A percentile compares a stretch with the other conserved stretches of the same genome.
Evolutionary conservation across 495 filamentous ascomycete species (phyloP).

Genomic region (Pyronema omphalodes): DNA sequence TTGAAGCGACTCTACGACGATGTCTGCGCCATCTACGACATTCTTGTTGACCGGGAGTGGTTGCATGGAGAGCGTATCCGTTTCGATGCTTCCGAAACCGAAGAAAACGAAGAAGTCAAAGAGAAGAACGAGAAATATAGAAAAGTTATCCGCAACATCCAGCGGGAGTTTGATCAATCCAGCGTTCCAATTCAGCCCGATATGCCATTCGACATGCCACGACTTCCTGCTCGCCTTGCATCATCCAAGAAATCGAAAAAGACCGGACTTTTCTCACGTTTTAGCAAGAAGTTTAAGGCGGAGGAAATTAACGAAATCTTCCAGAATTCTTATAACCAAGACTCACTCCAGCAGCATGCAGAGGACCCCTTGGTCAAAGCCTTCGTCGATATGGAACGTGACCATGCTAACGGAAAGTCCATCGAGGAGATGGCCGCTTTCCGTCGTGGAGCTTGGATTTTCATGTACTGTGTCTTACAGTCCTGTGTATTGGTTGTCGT

Average conservation of each 20-base stretch:
- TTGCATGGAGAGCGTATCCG: conserved; percentile 30
- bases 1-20: conserved; percentile 71
- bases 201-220: conserved; percentile 77
- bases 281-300: conserved; percentile 47
- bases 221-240: conserved; percentile 39
- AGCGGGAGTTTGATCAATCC: conserved; percentile 73
- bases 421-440: conserved; percentile 57
- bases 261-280: conserved; percentile 39
- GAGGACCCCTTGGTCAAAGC: conserved; percentile 51
- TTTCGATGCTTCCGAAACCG: conserved; percentile 24
- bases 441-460: conserved; percentile 79
- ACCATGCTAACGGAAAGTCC: conserved; percentile 49
- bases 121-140: conserved; percentile 31
- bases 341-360: conserved; percentile 36
- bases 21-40: conserved; percentile 69
- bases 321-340: conserved; percentile 56
- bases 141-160: conserved; percentile 45
- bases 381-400: conserved; percentile 69
- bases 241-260: conserved; percentile 40
- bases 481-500: conserved; percentile 76
- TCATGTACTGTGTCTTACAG: conserved; percentile 81
- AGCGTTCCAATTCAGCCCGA: conserved; percentile 78
- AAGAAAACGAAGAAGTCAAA: conserved; percentile 25
- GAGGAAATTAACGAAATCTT: conserved; percentile 59
- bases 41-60: conserved; percentile 57